phyloP scores from a whole-genome alignment of 1,284 basidiomycete genomes.

The Inonotus hispidus region DNA sequence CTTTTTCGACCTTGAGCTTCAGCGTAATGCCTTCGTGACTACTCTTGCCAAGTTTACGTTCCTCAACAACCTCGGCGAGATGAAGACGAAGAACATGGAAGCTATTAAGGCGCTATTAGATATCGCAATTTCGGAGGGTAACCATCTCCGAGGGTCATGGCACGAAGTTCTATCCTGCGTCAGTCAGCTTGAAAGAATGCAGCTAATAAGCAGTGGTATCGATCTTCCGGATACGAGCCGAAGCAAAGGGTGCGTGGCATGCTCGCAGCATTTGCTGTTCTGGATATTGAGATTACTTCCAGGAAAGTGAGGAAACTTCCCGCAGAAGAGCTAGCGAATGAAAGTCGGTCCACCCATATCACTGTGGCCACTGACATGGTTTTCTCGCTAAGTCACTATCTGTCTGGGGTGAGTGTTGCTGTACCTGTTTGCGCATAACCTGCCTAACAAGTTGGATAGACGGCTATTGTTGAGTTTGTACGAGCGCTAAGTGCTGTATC shows the following conservation, averaged over 20 bases:
- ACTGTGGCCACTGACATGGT: slow-evolving; percentile 99
- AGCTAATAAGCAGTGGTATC: slow-evolving; percentile 84
- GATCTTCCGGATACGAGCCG: slow-evolving; percentile 78
- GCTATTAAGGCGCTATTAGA: slow-evolving; percentile 93
- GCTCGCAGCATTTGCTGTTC: slow-evolving; percentile 13
- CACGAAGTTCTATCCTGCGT: slow-evolving; percentile 93
- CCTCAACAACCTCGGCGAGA: slow-evolving; percentile 93
- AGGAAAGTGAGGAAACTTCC: slow-evolving; percentile 58
- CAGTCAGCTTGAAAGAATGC: slow-evolving; percentile 96
- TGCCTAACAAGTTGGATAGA: slow-evolving; percentile 42
- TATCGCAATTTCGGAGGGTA: slow-evolving; percentile 90
- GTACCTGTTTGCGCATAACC: slow-evolving; percentile 2
- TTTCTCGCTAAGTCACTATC: slow-evolving; percentile 91
- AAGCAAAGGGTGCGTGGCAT: slow-evolving; percentile 54
- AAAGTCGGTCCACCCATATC: slow-evolving; percentile 96
- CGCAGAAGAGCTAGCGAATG: slow-evolving; percentile 93
- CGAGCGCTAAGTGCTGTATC: slow-evolving; percentile 95
- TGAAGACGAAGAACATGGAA: slow-evolving; percentile 98
- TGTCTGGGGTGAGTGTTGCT: slow-evolving; percentile 75
- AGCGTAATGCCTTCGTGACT: slow-evolving; percentile 96
- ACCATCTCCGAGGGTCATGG: slow-evolving; percentile 93
- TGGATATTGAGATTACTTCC: slow-evolving; percentile 7
- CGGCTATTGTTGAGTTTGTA: slow-evolving; percentile 97
- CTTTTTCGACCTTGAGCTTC: slow-evolving; percentile 92
- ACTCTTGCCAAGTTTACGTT: slow-evolving; percentile 97